Base-by-base conservation (phyloP, 2,329 filamentous ascomycete genomes). In the Apiospora rasikravindrae region DNA sequence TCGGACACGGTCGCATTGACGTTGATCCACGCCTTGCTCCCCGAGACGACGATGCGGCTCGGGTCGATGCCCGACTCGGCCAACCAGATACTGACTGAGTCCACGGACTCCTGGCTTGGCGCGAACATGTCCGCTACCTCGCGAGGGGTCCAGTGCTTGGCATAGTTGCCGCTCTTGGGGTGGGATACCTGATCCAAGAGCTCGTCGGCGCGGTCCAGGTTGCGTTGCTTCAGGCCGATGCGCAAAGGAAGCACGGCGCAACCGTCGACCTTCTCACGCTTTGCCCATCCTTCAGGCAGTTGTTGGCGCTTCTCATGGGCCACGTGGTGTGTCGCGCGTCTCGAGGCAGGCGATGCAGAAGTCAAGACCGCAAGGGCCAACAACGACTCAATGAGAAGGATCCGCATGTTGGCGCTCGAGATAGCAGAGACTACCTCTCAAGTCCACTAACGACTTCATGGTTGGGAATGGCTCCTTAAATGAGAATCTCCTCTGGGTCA, bases 41-140 rank as follows among this genome's bases (percentile, higher is more conserved):
- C 14, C n/a, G 37, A 53, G 29, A 67, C 49, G 45, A 8, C 22
- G 14, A 67, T 44, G 64, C 42, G 72, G 37, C 26, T 29, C n/a
- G 61, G 26, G 16, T 51, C 40, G 42, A 73, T 70, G 37, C 72
- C 69, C 10, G 70, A 42, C 51, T 69, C 67, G 2, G 37, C 70
- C n/a, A 73, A 45, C 72, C 72, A 73, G 14, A 40, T 51, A 14
- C 47, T 45, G 40, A 71, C 72, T 3, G 61, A 42, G 33, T 69
- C 53, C 7, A 45, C 11, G 4, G 69, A 66, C 33, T 73, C 72
- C n/a, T 69, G 51, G n/a, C 53, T 71, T 8, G 72, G 69, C 4
- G 69, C 70, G 29, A 73, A 69, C 47, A 73, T 66, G 22, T 70
- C 69, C 22, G 67, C 67, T n/a, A 73, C 61, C n/a, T 69, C 44